Conservation (phyloP, 2,329 filamentous ascomycete genomes). For the Ascosphaera aggregata region DNA sequence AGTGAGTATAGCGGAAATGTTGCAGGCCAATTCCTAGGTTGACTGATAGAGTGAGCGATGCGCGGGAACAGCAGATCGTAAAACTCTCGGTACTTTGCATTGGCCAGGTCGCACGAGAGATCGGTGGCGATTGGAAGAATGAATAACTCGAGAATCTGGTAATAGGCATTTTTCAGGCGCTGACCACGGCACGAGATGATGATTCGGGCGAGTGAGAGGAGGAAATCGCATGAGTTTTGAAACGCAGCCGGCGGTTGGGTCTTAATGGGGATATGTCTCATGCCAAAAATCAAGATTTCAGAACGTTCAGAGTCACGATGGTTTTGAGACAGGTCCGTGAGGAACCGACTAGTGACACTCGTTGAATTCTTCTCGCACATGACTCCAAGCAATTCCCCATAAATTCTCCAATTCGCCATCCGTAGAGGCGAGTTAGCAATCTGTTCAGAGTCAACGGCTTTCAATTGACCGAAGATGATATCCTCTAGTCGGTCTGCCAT, state of each 20-base stretch:
- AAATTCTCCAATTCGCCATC: constrained; percentile 88
- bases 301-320: constrained; percentile 61
- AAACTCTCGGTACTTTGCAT: constrained; percentile 71
- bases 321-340: constrained; percentile 54
- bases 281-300: constrained; percentile 68
- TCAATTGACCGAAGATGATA: constrained; percentile 92
- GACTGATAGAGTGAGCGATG: constrained; percentile 63
- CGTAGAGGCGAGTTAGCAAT: constrained; percentile 47
- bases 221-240: constrained; percentile 73
- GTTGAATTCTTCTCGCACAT: constrained; percentile 88
- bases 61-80: constrained; percentile 55
- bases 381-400: constrained; percentile 75
- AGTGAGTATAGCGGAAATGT: constrained; percentile 76
- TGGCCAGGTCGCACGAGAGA: constrained; percentile 51
- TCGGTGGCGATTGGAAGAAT: constrained; percentile 69
- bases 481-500: constrained; percentile 88
- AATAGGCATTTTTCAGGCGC: constrained; percentile 81
- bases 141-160: constrained; percentile 69
- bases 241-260: constrained; percentile 51
- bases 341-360: constrained; percentile 60
- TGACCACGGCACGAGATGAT: constrained; percentile 74
- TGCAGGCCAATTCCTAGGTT: constrained; percentile 76
- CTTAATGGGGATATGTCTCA: constrained; percentile 69
- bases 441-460: constrained; percentile 65
- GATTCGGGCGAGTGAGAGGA: constrained; percentile 56